phyloP scores from a whole-genome alignment of 305 asterid species.

The Fraxinus xanthoxyloides region DNA sequence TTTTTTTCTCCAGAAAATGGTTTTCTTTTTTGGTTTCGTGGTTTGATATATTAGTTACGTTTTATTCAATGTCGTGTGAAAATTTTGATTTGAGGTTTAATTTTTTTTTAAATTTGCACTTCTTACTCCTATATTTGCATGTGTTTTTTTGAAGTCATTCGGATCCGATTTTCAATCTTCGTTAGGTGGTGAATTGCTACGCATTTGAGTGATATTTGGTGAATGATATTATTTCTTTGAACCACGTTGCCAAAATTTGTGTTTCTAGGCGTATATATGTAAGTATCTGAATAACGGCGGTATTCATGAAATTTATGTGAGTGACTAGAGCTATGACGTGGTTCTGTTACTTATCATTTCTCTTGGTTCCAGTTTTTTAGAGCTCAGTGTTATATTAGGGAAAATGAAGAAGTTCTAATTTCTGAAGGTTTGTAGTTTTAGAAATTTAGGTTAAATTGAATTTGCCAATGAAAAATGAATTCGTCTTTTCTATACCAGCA shows the following conservation, averaged over 20 bases:
- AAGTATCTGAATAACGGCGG: background rate
- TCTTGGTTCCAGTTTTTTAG: background rate
- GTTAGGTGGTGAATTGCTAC: conserved; percentile 7
- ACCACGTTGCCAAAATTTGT: background rate
- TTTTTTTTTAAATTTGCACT: background rate
- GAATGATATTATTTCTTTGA: background rate
- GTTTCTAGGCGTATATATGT: background rate
- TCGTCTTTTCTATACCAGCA: background rate
- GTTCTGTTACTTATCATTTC: background rate
- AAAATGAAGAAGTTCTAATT: background rate
- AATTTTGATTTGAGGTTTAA: background rate
- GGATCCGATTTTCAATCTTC: background rate
- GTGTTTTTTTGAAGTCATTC: background rate
- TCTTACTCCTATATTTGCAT: background rate
- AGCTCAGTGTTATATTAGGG: conserved; percentile 6
- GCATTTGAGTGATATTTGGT: background rate
- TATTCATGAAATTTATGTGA: background rate
- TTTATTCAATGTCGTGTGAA: background rate
- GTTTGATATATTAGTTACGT: background rate
- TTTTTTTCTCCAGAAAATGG: background rate
- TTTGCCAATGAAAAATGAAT: background rate
- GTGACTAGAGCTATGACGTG: background rate
- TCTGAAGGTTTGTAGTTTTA: background rate
- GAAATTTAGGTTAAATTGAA: background rate
- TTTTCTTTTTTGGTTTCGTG: background rate